Evolutionary conservation across 305 asterid species (phyloP), one percentile per base, ranked within the genome.

Genomic region (Fraxinus sp.): DNA sequence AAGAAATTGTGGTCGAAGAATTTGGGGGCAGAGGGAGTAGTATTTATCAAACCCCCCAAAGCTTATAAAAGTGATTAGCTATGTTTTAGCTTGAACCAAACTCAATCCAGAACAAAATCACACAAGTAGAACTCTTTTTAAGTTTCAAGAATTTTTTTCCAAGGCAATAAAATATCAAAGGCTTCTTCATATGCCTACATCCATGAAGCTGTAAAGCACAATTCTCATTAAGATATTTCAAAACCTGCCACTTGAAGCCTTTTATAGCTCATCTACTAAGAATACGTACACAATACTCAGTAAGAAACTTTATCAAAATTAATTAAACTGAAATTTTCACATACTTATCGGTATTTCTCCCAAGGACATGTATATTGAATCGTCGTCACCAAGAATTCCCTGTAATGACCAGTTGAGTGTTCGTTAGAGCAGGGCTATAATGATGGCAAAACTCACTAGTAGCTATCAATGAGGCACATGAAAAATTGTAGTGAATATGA

Each of bases 361-460:
- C 86, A 95, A 90, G 83, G 99, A 91, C 99, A 94, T 94, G 85
- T 93, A 95, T 86, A 94, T 93, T 52, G 98, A 88, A 87, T 95
- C 99, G 80, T 95, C 98, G 46, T 94, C 99, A 33, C 95, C 97
- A 82, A 94, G 98, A 89, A 95, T 94, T 62, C 89, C 97, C 99
- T 95, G 96, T 81, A 90, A 84, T 78, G 91, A 83, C 86, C 83
- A 84, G 77, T 74, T 78, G 52, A 81, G 73, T 18, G 71, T 30
- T 70, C 26, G 3, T 14, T 35, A 72, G 77, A 72, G 28, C 77
- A 32, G 49, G 46, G 46, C 14, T 0, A 6, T 32, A 33, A n/a
- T n/a, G 46, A 33, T 32, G 46, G 44, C 75, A 72, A 72, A 33
- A 14, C 24, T 55, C 10, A 76, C 8, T 35, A 49, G 76, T 66